A percentile compares a stretch with the other conserved stretches of the same genome.
These are phyloP conservation scores for Monsonia emarginata DNA, from an alignment of 441 rosid species.

Conservation along the genomic window DNA sequence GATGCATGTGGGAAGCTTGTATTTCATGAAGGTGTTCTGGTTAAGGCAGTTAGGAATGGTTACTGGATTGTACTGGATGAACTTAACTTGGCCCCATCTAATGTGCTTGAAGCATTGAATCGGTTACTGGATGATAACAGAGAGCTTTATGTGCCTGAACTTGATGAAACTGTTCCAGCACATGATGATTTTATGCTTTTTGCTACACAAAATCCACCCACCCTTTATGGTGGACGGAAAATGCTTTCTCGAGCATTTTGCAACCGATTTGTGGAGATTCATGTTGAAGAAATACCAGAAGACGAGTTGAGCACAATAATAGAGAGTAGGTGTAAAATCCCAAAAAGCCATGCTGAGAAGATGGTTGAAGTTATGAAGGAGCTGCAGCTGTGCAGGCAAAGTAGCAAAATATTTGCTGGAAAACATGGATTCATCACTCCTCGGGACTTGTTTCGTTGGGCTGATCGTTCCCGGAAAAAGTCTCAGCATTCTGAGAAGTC, in stretches of 20 bases:
- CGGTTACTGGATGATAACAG: slow-evolving; percentile 93
- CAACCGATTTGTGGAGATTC: slow-evolving; percentile 94
- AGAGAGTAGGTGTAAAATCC: slow-evolving; percentile 56
- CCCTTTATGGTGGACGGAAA: slow-evolving; percentile 88
- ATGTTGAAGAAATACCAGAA: slow-evolving; percentile 94
- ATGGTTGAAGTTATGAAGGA: slow-evolving; percentile 95
- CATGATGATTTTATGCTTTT: slow-evolving; percentile 96
- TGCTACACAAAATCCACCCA: slow-evolving; percentile 97
- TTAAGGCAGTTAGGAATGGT: slow-evolving; percentile 84
- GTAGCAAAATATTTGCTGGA: slow-evolving; percentile 94
- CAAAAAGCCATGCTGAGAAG: slow-evolving; percentile 60
- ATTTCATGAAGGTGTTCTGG: slow-evolving; percentile 89
- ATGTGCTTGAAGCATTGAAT: slow-evolving; percentile 89
- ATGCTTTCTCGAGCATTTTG: slow-evolving; percentile 96
- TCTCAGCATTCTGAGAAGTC: slow-evolving; percentile 39
- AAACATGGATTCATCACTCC: slow-evolving; percentile 98
- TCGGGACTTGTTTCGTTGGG: slow-evolving; percentile 95
- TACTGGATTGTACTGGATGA: slow-evolving; percentile 95
- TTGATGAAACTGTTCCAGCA: slow-evolving; percentile 60
- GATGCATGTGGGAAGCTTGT: slow-evolving; percentile 81
- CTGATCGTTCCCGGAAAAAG: slow-evolving; percentile 38
- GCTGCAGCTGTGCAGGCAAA: slow-evolving; percentile 80
- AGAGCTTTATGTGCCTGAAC: slow-evolving; percentile 89
- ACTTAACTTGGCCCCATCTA: slow-evolving; percentile 92
- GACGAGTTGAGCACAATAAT: slow-evolving; percentile 67